Base-by-base conservation (phyloP, 2,329 filamentous ascomycete species). In the Aspergillus flavus region DNA sequence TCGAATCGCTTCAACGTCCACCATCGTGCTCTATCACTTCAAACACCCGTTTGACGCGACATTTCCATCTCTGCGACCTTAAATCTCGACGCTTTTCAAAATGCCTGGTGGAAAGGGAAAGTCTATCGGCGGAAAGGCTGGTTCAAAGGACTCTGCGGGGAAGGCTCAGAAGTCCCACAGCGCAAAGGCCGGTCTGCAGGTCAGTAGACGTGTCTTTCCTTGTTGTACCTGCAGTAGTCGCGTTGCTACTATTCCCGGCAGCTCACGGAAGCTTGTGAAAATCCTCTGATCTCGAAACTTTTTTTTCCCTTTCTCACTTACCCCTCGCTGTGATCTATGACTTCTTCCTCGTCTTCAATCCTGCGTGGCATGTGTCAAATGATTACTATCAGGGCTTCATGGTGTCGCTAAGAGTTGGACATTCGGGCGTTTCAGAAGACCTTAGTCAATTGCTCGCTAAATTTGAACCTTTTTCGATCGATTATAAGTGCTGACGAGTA, bases 121-220 rank as follows among this genome's bases (percentile, higher is more conserved):
- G 85, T 92, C 89, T 68, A 87, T 90, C 72, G 93, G 94, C 74
- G 94, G 94, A 77, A 97, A 96, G 89, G 94, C 91, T 63, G 92
- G 92, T 73, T 91, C 92, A 73, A 95, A 95, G 85, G 87, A 87
- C 69, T 87, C 85, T 74, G 89, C 89, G 78, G 92, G 91, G 84
- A 97, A 97, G 85, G 90, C 92, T 77, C 92, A 96, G 83, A 96
- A 95, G 83, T 90, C 87, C 73, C 94, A 97, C 85, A 97, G 93
- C 74, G 92, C 93, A 76, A 94, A 95, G 81, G 94, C 94, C 79
- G 94, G 94, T 78, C 87, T 97, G 72, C 94, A 97, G 91, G 94
- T 97, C 85, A 86, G 92, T 83, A 65, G 64, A 67, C 66, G 53
- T 61, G 58, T 60, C 59, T 68, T 68, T 66, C 59, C 12, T 32